Percentiles rank a stretch among this genome's conserved stretches.
phyloP scores from a whole-genome alignment of 768 basidiomycete species.

The Glaciozyma martinii region DNA sequence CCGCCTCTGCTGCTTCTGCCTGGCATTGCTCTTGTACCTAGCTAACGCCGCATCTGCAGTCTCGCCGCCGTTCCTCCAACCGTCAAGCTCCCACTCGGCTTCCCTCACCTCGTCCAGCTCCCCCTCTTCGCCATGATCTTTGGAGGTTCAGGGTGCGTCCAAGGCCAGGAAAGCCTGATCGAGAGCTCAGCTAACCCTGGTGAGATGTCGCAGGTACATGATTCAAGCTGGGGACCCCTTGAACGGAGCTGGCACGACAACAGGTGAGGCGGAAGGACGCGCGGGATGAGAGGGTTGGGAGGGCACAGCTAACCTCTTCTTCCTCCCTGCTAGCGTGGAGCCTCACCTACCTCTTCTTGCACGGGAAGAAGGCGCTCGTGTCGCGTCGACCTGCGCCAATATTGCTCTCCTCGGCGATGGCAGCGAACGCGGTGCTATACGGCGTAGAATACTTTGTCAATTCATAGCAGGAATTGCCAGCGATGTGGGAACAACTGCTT shows the following conservation, averaged over 20 bases:
- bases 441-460: conserved; percentile 17
- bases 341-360: conserved; percentile 29
- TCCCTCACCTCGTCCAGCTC: conserved; percentile 88
- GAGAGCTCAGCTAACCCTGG: neutral
- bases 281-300: neutral
- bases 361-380: conserved; percentile 16
- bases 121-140: conserved; percentile 65
- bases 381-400: conserved; percentile 16
- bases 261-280: conserved; percentile 9
- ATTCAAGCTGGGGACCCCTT: conserved; percentile 21
- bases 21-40: neutral
- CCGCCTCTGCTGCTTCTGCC: neutral
- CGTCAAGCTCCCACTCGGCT: conserved; percentile 47
- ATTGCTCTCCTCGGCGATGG: conserved; percentile 7
- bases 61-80: conserved; percentile 14
- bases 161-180: neutral
- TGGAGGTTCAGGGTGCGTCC: conserved; percentile 11
- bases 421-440: conserved; percentile 2
- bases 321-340: conserved; percentile 18
- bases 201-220: conserved; percentile 20
- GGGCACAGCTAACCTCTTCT: neutral
- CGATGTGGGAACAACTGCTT: neutral
- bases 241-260: conserved; percentile 27
- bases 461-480: too few species aligned
- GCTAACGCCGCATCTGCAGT: neutral